Evolutionary conservation across 129 eudicot genomes (phyloP).

Genomic region (Flaveria trinervia): DNA sequence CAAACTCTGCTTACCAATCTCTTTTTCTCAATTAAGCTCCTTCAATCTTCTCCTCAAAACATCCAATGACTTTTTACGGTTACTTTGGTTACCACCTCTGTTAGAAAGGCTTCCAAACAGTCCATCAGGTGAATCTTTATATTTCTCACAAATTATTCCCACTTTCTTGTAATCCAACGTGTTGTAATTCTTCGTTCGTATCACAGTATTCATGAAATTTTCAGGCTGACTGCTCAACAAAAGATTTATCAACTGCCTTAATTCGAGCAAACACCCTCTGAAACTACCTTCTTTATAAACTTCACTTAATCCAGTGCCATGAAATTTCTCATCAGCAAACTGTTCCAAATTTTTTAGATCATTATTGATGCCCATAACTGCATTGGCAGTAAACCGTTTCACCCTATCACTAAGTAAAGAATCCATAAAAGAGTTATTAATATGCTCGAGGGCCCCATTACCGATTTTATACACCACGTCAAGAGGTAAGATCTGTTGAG

Average conservation of each 20-base stretch:
- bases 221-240: constrained; percentile 90
- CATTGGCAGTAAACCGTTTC: constrained; percentile 80
- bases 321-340: constrained; percentile 86
- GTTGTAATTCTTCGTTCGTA: constrained; percentile 72
- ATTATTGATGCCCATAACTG: constrained; percentile 61
- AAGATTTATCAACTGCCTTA: constrained; percentile 79
- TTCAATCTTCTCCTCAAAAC: constrained; percentile 64
- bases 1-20: constrained; percentile 44
- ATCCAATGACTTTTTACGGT: constrained; percentile 87
- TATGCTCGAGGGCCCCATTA: constrained; percentile 84
- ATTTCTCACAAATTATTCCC: constrained; percentile 76
- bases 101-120: constrained; percentile 89
- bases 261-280: constrained; percentile 65
- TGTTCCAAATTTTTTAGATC: constrained; percentile 69
- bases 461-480: constrained; percentile 88
- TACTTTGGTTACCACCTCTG: constrained; percentile 69
- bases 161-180: constrained; percentile 74
- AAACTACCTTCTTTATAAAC: constrained; percentile 78
- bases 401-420: constrained; percentile 76
- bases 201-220: constrained; percentile 92
- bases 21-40: constrained; percentile 56
- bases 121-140: constrained; percentile 80
- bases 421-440: constrained; percentile 63
- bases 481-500: constrained; percentile 81
- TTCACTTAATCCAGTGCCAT: constrained; percentile 73